Evolutionary conservation across 2,329 filamentous ascomycete species (phyloP), one percentile per base, ranked within the genome.

Genomic region (Hymenoscyphus linearis): DNA sequence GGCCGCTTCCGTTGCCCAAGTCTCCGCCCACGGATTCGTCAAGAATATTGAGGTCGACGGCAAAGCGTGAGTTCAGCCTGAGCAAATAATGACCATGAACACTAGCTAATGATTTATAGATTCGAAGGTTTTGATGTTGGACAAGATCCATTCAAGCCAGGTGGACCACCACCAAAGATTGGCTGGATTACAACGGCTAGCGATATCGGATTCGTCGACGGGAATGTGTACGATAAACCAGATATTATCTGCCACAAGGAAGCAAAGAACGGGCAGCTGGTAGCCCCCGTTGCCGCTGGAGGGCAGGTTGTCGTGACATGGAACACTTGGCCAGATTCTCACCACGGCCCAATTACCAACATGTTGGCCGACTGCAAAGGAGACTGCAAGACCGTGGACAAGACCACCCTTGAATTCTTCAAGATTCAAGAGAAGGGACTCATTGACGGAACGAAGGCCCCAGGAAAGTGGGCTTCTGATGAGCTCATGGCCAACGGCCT

Each of bases 401-500:
- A 77, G 64, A 69, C 69, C 0, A 63, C 55, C 25, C 66, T 76
- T 52, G 60, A 69, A 12, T 80, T 77, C 72, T 78, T 78, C 65
- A 79, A 78, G 70, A 77, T 80, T 57, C 75, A 77, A 61, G 70
- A 75, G 40, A 72, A 69, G 5, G 71, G 71, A 1, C 66, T 77
- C 5, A 66, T 70, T n/a, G 71, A 77, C 52, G 72, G 75, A 7
- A 60, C 63, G n/a, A 58, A 59, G 1, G 18, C 60, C 61, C 69
- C 74, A 14, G 75, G 75, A 10, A 76, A 64, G 10, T 80, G 78
- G 79, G 74, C 74, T 1, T 73, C 75, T 4, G 76, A 79, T 61
- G 70, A 80, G 2, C 71, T 85, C 62, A 82, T 84, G 65, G 70
- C 74, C 59, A 77, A 78, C 68, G 83, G 83, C 73, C 80, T 80